Conservation (phyloP, 495 filamentous ascomycete genomes). For the Xylaria bambusicola region DNA sequence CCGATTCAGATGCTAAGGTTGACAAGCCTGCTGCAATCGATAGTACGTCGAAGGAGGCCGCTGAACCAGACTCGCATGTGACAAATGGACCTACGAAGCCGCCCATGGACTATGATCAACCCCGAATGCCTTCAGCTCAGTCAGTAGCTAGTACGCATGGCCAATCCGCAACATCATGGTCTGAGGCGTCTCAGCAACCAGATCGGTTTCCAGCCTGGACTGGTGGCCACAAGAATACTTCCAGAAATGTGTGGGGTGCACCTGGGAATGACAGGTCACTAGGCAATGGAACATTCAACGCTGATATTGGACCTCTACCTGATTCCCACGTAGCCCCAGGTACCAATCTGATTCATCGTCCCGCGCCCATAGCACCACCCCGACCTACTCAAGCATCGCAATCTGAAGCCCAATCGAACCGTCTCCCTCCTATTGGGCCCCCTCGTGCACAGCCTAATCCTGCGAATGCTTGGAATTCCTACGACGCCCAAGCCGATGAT, state of each 20-base stretch:
- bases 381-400: conserved; percentile 26
- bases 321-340: conserved; percentile 51
- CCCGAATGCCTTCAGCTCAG: conserved; percentile 15
- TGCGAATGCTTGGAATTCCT: conserved; percentile 24
- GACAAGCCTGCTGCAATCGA: conserved; percentile 16
- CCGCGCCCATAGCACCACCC: conserved; percentile 45
- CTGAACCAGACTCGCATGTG: neutral
- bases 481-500: conserved; percentile 20
- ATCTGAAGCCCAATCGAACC: conserved; percentile 13
- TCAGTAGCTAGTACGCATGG: conserved; percentile 19
- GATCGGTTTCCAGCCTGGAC: conserved; percentile 40
- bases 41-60: conserved; percentile 26
- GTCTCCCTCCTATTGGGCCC: conserved; percentile 31
- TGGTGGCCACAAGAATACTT: conserved; percentile 37
- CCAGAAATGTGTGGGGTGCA: conserved; percentile 75
- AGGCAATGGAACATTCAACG: conserved; percentile 79
- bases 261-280: conserved; percentile 67
- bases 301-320: conserved; percentile 50
- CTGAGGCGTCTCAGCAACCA: conserved; percentile 30
- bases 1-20: conserved; percentile 11
- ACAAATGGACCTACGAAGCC: conserved; percentile 19
- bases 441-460: conserved; percentile 22
- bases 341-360: conserved; percentile 38
- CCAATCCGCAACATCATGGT: conserved; percentile 22
- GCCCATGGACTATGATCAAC: conserved; percentile 17